Evolutionary conservation across 148 eudicot species (phyloP), one percentile per base, ranked within the genome.

Genomic region (Camellia lanceoleosa): DNA sequence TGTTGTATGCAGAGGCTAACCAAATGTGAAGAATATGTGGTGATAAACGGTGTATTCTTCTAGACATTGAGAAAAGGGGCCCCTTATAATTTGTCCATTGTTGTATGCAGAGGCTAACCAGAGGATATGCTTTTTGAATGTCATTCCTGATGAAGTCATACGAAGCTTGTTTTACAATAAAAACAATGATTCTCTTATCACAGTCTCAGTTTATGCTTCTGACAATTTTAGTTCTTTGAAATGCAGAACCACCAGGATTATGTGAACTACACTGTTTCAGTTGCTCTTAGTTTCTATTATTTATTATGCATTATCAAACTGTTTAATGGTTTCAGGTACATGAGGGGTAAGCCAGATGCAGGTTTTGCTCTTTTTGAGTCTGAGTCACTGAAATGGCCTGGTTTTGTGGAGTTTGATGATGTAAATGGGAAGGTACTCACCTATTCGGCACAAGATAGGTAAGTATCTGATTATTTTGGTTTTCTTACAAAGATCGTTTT

Each of bases 371-470:
- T 96, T 62, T 96, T 96, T 83, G 99, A 96, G 89, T 89, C 97
- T 0, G 99, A 96, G 83, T 96, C 99, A 13, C 80, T 96, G 82
- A 96, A 96, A 82, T 96, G 99, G 99, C 99, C 99, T 38, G 98
- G 99, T 42, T 96, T 96, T 92, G 99, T 96, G 43, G 99, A 96
- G 86, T 96, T 93, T 83, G 98, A 96, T 90, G 98, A 96, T 83
- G 98, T 96, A 30, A 96, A 93, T 74, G 97, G 97, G 68, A 93
- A 93, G 85, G 95, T 93, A 72, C 95, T 91, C 68, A 93, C 97
- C 49, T 91, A 91, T 76, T 93, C 97, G 77, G 95, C 95, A 79
- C 93, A 93, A 71, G 95, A 91, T 84, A 91, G 95, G 97, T 89
- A 86, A 80, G 20, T 18, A 10, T 41, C 68, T 2, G 5, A 74